Base-by-base conservation (phyloP, 805 yeast genomes). In the Schwanniomyces pseudopolymorphus region DNA sequence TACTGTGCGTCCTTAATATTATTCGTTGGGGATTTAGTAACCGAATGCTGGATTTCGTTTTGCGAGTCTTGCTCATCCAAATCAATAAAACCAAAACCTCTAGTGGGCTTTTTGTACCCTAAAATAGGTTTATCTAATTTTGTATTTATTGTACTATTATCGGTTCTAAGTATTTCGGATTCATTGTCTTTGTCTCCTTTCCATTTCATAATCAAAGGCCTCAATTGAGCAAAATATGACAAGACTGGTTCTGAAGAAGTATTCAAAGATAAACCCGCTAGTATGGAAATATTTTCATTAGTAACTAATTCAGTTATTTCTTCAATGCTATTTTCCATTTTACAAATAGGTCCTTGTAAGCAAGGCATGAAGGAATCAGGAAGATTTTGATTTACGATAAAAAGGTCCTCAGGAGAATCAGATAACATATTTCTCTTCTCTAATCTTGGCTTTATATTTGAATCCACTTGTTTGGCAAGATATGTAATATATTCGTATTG, bases 71-170 rank as follows among this genome's bases (percentile, higher is more conserved):
- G 11, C 13, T 47, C 52, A 1, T 54, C 33, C 11, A 51, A 40
- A 25, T 59, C 64, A 10, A 65, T 43, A 45, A 53, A 66, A 1
- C 72, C 72, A 48, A 64, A 67, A 3, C 72, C 72, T 33, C 45
- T 49, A 9, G 43, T 47, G 2, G 67, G 66, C 40, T 54, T 61
- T 5, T 27, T 35, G 41, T 59, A 59, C 25, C 40, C 37, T 5
- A 9, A n/a, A 5, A 13, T 22, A 20, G 13, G 17, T 3, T 11
- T 16, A 14, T 9, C 16, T 4, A 4, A 37, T 25, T 37, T 16
- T 36, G n/a, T n/a, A n/a, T n/a, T n/a, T n/a, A n/a, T n/a, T n/a
- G n/a, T n/a, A n/a, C n/a, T n/a, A n/a, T n/a, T n/a, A n/a, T n/a
- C n/a, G n/a, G n/a, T n/a, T n/a, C n/a, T n/a, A n/a, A n/a, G n/a